A percentile compares a stretch with the other conserved stretches of the same genome.
These are phyloP conservation scores for Boechera stricta DNA, from an alignment of 345 rosid species.

Conservation along the genomic window DNA sequence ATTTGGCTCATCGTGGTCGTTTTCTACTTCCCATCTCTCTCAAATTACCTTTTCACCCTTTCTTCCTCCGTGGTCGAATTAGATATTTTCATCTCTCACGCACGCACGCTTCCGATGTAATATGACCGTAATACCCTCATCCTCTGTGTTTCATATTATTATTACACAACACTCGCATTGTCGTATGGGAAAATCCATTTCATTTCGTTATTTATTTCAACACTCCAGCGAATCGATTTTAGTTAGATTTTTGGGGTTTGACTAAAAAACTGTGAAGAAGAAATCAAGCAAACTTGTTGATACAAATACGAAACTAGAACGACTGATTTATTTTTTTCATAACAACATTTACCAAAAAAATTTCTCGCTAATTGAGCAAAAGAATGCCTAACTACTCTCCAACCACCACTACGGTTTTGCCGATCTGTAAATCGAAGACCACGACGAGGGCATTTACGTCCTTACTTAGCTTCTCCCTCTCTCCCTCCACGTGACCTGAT, in stretches of 20 bases:
- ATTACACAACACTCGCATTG: not conserved
- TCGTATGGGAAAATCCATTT: not conserved
- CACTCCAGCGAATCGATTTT: constrained; percentile 27
- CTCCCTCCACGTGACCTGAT: constrained; percentile 43
- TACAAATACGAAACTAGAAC: not conserved
- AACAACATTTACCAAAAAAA: constrained; percentile 42
- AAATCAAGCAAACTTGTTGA: constrained; percentile 26
- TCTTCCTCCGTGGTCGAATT: constrained; percentile 8
- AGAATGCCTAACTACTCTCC: constrained; percentile 40
- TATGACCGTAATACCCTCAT: constrained; percentile 9
- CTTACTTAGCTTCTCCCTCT: not conserved
- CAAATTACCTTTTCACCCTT: constrained; percentile 14
- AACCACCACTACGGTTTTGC: constrained; percentile 34
- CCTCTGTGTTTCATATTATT: not conserved
- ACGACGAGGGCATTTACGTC: constrained; percentile 34
- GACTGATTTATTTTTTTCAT: not conserved
- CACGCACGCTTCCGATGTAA: not conserved
- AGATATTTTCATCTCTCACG: constrained; percentile 26
- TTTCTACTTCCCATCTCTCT: not conserved
- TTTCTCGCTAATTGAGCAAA: constrained; percentile 30
- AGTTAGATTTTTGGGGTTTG: constrained; percentile 27
- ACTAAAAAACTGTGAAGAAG: constrained; percentile 13
- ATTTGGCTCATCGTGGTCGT: constrained; percentile 49
- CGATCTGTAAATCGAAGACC: constrained; percentile 26
- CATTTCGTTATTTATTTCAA: not conserved